Percentiles rank a stretch among this genome's conserved stretches.
Conservation (phyloP, 225 moss, liverwort and hornwort species). For the Pseudoscleropodium purum region DNA sequence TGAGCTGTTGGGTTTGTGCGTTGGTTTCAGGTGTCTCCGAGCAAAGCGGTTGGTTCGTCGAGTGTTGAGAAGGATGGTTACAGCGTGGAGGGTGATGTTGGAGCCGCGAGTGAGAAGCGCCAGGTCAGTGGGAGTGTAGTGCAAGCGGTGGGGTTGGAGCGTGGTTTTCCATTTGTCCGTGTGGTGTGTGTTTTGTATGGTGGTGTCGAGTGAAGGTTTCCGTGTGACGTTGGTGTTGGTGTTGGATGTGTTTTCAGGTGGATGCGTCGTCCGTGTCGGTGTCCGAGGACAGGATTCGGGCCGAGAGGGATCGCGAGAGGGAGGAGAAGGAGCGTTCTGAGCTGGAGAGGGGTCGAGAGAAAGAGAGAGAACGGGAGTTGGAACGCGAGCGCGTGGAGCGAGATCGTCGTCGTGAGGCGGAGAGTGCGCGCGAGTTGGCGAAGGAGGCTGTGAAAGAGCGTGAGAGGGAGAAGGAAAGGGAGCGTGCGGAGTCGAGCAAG, state of each 20-base stretch:
- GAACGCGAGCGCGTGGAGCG: conserved; percentile 23
- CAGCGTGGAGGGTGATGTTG: conserved; percentile 11
- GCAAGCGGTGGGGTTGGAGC: neutral
- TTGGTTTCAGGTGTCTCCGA: conserved; percentile 36
- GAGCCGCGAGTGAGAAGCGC: conserved; percentile 19
- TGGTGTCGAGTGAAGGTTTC: neutral
- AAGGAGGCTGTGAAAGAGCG: conserved; percentile 16
- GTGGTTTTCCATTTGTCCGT: neutral
- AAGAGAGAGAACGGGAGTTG: conserved; percentile 27
- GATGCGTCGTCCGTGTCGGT: conserved; percentile 12
- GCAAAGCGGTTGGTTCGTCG: conserved; percentile 7
- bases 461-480: conserved; percentile 43
- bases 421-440: conserved; percentile 24
- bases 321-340: conserved; percentile 30
- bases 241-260: conserved; percentile 23
- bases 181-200: neutral
- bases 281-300: conserved; percentile 19
- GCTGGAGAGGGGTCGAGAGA: conserved; percentile 25
- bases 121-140: conserved; percentile 21
- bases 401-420: conserved; percentile 26
- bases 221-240: neutral
- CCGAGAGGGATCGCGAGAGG: conserved; percentile 33
- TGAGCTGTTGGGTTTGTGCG: neutral
- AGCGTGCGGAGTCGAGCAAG: conserved; percentile 39
- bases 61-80: conserved; percentile 22